Conservation (phyloP, 169 alveolate genomes). For the Theileria parva region DNA sequence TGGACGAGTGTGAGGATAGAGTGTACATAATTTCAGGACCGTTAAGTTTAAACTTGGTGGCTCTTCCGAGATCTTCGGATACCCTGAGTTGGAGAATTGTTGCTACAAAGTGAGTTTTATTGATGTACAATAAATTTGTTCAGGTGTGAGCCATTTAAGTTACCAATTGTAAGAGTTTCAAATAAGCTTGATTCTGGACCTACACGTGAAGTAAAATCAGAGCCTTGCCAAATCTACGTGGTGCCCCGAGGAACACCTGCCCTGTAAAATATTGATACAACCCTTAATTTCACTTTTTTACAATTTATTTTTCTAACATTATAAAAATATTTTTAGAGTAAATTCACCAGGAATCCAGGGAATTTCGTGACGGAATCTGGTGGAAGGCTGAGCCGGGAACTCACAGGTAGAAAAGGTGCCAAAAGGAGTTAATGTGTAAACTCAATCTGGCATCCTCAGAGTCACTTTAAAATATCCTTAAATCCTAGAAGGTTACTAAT, state of each 20-base stretch:
- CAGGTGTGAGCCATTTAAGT: constrained; percentile 1
- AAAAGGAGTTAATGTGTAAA: too few relatives aligned
- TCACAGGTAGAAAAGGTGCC: too few relatives aligned
- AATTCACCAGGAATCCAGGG: too few relatives aligned
- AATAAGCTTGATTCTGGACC: background rate
- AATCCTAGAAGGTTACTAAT: too few relatives aligned
- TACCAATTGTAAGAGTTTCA: constrained; percentile 11
- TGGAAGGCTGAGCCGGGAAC: too few relatives aligned
- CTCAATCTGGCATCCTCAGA: too few relatives aligned
- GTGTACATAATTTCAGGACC: constrained; percentile 11
- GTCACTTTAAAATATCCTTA: too few relatives aligned
- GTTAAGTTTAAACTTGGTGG: background rate
- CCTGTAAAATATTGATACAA: too few relatives aligned
- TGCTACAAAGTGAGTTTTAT: constrained; percentile 5
- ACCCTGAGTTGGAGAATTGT: constrained; percentile 9
- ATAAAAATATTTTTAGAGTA: too few relatives aligned
- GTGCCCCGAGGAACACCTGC: constrained; percentile 1
- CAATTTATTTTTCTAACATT: too few relatives aligned
- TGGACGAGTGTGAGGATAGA: background rate
- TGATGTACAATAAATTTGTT: background rate
- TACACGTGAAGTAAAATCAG: background rate
- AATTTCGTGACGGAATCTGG: too few relatives aligned
- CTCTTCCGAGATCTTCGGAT: constrained; percentile 18
- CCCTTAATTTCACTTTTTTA: too few relatives aligned
- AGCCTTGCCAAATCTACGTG: background rate